Conservation (phyloP, 768 basidiomycete species). For the Hygrophoropsis aurantiaca region DNA sequence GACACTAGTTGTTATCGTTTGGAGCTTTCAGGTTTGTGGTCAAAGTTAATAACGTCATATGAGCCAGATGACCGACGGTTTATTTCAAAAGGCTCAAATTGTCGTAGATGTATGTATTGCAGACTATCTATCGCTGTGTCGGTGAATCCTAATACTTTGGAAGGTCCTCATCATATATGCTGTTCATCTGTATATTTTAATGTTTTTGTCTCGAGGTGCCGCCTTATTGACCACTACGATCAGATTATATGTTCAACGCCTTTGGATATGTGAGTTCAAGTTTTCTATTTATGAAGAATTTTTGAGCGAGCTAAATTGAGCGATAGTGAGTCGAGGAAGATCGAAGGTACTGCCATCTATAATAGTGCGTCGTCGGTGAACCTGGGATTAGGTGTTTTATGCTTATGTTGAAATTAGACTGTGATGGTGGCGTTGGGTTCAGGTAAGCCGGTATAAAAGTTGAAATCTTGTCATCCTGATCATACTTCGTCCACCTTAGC, state of each 20-base stretch:
- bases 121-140: too few species aligned
- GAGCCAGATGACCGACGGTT: too few species aligned
- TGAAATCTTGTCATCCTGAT: not conserved
- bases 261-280: constrained; percentile 3
- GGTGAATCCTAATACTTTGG: not conserved
- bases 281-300: not conserved
- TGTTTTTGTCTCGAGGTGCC: not conserved
- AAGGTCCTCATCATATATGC: not conserved
- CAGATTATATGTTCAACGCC: constrained; percentile 1
- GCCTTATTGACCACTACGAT: not conserved
- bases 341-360: not conserved
- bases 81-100: too few species aligned
- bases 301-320: not conserved
- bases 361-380: not conserved
- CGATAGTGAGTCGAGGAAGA: not conserved
- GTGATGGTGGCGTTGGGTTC: not conserved
- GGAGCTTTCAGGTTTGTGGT: too few species aligned
- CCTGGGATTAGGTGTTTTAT: too few species aligned
- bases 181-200: not conserved
- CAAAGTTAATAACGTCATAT: too few species aligned
- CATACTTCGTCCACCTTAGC: not conserved
- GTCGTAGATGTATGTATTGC: too few species aligned
- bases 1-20: too few species aligned
- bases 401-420: not conserved
- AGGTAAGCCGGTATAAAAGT: not conserved